Percentiles rank a stretch among this genome's conserved stretches.
phyloP scores from a whole-genome alignment of 2,329 filamentous ascomycete species.

The Kalmusia sp. region DNA sequence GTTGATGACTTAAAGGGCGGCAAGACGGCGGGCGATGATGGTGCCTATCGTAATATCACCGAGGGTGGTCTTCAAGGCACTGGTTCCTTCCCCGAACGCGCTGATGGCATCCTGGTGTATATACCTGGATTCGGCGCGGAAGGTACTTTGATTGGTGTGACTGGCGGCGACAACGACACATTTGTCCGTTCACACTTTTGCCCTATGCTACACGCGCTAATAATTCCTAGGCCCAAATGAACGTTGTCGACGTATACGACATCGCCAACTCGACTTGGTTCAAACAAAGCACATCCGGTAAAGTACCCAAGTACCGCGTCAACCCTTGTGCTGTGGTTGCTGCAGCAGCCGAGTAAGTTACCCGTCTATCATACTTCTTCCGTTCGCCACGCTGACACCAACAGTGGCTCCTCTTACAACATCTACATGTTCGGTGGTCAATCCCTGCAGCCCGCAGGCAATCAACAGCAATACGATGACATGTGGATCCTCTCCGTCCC shows the following conservation, averaged over 20 bases:
- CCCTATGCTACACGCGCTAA: constrained; percentile 13
- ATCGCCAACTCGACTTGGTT: constrained; percentile 75
- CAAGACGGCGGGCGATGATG: constrained; percentile 65
- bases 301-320: constrained; percentile 64
- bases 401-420: constrained; percentile 73
- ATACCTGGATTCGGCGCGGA: constrained; percentile 78
- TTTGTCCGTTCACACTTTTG: constrained; percentile 59
- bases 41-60: constrained; percentile 77
- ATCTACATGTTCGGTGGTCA: constrained; percentile 82
- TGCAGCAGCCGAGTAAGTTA: constrained; percentile 66
- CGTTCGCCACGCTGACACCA: constrained; percentile 8
- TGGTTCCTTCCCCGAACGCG: constrained; percentile 73
- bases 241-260: constrained; percentile 81
- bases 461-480: constrained; percentile 69
- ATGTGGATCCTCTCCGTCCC: constrained; percentile 83
- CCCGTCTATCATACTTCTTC: not conserved
- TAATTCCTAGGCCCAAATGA: constrained; percentile 65
- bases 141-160: constrained; percentile 79
- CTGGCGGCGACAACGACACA: constrained; percentile 72
- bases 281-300: constrained; percentile 70
- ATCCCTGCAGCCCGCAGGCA: constrained; percentile 68
- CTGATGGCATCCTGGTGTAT: constrained; percentile 75
- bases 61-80: constrained; percentile 71
- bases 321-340: constrained; percentile 77
- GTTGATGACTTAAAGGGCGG: constrained; percentile 62